Evolutionary conservation across 2,329 filamentous ascomycete genomes (phyloP).

Genomic region (Whalleya microplaca): DNA sequence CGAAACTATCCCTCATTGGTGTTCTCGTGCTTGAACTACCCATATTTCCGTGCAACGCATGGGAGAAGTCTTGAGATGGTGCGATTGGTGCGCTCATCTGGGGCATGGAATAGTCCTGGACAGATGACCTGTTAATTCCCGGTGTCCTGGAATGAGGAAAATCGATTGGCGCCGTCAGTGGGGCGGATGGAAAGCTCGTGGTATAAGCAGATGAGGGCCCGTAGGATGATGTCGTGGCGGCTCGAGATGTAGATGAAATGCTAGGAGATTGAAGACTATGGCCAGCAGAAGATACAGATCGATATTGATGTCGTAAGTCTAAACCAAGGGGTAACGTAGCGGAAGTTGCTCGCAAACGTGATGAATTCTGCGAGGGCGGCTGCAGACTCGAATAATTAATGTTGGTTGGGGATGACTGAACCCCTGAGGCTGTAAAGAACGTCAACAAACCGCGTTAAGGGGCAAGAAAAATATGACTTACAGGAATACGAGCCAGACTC

Average conservation of each 20-base stretch:
- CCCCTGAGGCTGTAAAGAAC: conserved; percentile 44
- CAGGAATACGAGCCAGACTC: conserved; percentile 57
- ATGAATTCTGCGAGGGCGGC: conserved; percentile 47
- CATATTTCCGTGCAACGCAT: conserved; percentile 50
- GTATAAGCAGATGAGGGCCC: conserved; percentile 50
- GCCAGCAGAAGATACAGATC: conserved; percentile 33
- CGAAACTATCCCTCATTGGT: conserved; percentile 51
- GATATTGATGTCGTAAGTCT: conserved; percentile 39
- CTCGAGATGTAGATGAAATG: conserved; percentile 39
- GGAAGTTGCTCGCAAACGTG: conserved; percentile 53
- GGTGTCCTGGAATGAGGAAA: conserved; percentile 53
- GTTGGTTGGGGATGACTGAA: conserved; percentile 52
- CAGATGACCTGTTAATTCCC: conserved; percentile 37
- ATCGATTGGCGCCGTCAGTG: conserved; percentile 57
- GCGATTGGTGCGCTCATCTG: conserved; percentile 60
- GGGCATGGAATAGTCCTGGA: conserved; percentile 54
- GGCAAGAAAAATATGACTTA: conserved; percentile 37
- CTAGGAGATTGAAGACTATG: conserved; percentile 36
- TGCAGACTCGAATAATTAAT: conserved; percentile 55
- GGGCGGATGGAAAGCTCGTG: conserved; percentile 56
- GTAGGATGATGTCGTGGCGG: conserved; percentile 46
- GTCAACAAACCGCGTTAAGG: conserved; percentile 11
- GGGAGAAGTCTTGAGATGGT: conserved; percentile 56
- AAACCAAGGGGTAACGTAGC: conserved; percentile 38
- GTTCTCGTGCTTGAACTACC: conserved; percentile 43